Evolutionary conservation across 2,329 filamentous ascomycete genomes (phyloP).

Genomic region (Colletotrichum simmondsii): DNA sequence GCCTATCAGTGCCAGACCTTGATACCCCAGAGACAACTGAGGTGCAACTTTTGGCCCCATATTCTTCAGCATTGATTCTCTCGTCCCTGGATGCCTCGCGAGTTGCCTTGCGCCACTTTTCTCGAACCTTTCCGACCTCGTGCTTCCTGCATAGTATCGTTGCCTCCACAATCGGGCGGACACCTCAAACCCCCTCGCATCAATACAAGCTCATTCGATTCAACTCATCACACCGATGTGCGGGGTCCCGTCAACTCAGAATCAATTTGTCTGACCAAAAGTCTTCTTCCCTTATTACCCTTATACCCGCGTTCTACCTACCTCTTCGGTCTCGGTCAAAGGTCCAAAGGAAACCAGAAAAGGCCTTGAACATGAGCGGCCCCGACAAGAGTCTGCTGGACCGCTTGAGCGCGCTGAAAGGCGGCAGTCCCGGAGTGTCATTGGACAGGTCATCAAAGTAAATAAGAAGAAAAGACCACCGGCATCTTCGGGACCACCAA

Average conservation of each 20-base stretch:
- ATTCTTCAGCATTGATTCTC: neutral
- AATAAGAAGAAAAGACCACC: slow-evolving; percentile 30
- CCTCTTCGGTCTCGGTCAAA: neutral
- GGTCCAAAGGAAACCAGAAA: neutral
- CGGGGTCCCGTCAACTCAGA: neutral
- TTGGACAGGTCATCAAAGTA: slow-evolving; percentile 52
- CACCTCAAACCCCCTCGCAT: neutral
- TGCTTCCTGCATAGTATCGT: neutral
- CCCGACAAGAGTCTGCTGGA: slow-evolving; percentile 61
- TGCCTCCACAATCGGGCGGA: neutral
- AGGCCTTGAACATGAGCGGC: slow-evolving; percentile 5
- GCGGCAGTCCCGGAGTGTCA: slow-evolving; percentile 41
- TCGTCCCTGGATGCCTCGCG: slow-evolving; percentile 22
- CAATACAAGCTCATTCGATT: neutral
- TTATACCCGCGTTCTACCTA: neutral
- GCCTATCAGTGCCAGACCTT: neutral
- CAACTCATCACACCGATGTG: neutral
- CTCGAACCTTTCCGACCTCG: neutral
- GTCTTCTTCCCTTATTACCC: neutral
- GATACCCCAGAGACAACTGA: neutral
- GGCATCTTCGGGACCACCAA: neutral
- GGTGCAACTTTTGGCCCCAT: neutral
- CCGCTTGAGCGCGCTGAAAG: slow-evolving; percentile 64
- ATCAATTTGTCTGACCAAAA: neutral
- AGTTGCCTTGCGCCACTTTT: slow-evolving; percentile 17